Base-by-base conservation (phyloP, 2,329 filamentous ascomycete species). In the Xylariaceae sp. region DNA sequence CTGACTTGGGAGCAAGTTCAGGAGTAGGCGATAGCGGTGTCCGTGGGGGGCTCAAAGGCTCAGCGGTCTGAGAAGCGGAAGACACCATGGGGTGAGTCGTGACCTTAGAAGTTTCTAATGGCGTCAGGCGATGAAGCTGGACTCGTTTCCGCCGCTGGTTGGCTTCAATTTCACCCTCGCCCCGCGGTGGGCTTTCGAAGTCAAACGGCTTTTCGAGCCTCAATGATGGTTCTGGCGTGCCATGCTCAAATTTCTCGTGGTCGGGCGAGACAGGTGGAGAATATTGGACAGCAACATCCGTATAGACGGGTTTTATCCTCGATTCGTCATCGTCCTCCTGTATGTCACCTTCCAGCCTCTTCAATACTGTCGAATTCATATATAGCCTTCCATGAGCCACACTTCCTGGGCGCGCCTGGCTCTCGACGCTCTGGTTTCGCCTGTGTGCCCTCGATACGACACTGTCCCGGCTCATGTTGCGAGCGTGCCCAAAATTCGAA, bases 201-300 rank as follows among this genome's bases (percentile, higher is more conserved):
- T 77, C 73, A 10, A 65, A 62, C 2, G 68, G 64, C 53, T 66
- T 72, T 42, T 75, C 72, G 15, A 65, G 62, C 38, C 62, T 68
- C 36, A 62, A 55, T 31, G 62, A 56, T 18, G 73, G 73, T 49
- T 80, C 76, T 2, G 73, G 70, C 1, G 70, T 71, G 14, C 70
- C 59, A 14, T 71, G 65, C 57, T 74, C 72, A 43, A 57, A 58
- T 0, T 74, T 66, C 10, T 63, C 53, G 5, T 76, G 48, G 58
- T 74, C 75, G 1, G 89, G 89, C 2, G 90, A 95, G 3, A 86
- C 78, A 1, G 89, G 89, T 41, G 90, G 90, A 32, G 90, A 94
- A 62, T 81, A 94, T 66, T 96, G 91, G 31, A 89, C 77, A 3
- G 85, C 88, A n/a, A 78, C 80, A 62, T 95, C 88, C 36, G 81